Percentiles rank a stretch among this genome's conserved stretches.
Conservation (phyloP, 371 early-diverging fungal species). For the Rhizopus stolonifer region DNA sequence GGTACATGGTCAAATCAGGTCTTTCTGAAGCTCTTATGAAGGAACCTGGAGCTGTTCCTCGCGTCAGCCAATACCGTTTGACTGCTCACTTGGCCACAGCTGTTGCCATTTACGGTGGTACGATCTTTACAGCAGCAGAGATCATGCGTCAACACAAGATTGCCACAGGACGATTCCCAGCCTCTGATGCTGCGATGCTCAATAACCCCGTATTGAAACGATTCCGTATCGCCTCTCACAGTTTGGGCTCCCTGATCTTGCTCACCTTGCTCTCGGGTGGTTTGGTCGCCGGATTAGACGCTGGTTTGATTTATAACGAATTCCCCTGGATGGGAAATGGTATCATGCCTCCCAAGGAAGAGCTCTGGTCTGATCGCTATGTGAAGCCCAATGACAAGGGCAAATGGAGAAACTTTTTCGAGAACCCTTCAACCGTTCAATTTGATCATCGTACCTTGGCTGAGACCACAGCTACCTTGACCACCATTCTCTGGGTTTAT, state of each 20-base stretch:
- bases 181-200: constrained; percentile 35
- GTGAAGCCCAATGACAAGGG: constrained; percentile 52
- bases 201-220: constrained; percentile 59
- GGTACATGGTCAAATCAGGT: constrained; percentile 98
- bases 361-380: constrained; percentile 68
- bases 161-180: constrained; percentile 53
- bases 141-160: constrained; percentile 65
- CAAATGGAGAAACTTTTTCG: constrained; percentile 85
- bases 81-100: constrained; percentile 92
- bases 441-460: constrained; percentile 92
- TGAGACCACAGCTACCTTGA: constrained; percentile 73
- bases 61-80: constrained; percentile 93
- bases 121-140: constrained; percentile 78
- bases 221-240: constrained; percentile 62
- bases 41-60: constrained; percentile 80
- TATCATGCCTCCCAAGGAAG: constrained; percentile 66
- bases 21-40: constrained; percentile 78
- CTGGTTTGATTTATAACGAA: constrained; percentile 94
- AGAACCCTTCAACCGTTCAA: constrained; percentile 95
- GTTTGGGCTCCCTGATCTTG: constrained; percentile 70
- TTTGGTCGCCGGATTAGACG: constrained; percentile 97
- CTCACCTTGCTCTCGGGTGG: constrained; percentile 92
- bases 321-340: constrained; percentile 91
- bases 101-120: constrained; percentile 80
- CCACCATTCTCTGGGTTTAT: constrained; percentile 71